Conservation (phyloP, 257 asterid genomes). For the Ligustrum vulgare region DNA sequence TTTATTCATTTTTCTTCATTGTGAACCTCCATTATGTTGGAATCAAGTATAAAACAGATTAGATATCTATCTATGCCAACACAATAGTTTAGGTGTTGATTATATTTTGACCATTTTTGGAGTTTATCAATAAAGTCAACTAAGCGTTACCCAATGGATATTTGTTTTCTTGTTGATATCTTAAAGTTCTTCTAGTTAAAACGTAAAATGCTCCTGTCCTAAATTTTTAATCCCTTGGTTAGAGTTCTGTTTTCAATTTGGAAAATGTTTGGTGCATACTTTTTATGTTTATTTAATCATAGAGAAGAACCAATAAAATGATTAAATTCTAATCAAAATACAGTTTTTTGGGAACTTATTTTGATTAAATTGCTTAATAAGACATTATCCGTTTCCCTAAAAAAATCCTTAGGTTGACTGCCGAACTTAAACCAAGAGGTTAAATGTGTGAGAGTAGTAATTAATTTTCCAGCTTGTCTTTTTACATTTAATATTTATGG, state of each 20-base stretch:
- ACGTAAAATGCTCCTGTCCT: neutral
- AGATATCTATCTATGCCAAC: neutral
- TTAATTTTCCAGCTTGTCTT: neutral
- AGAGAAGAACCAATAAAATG: neutral
- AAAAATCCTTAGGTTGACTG: neutral
- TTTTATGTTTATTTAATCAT: neutral
- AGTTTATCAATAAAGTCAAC: neutral
- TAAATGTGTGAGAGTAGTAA: neutral
- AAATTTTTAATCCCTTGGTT: neutral
- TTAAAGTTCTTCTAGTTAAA: neutral
- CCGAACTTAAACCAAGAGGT: neutral
- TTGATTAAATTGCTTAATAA: neutral
- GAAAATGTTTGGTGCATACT: neutral
- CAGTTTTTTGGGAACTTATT: neutral
- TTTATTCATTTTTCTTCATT: constrained; percentile 9
- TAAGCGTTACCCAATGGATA: neutral
- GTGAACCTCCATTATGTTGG: constrained; percentile 14
- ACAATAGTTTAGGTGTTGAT: neutral
- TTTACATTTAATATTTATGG: neutral
- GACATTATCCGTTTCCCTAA: neutral
- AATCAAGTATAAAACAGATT: neutral
- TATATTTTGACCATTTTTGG: neutral
- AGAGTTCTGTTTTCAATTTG: neutral
- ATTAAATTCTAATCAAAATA: neutral
- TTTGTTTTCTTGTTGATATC: neutral